These are phyloP conservation scores for Batrachochytrium dendrobatidis DNA, from an alignment of 371 early-diverging fungal genomes.

Conservation along the genomic window DNA sequence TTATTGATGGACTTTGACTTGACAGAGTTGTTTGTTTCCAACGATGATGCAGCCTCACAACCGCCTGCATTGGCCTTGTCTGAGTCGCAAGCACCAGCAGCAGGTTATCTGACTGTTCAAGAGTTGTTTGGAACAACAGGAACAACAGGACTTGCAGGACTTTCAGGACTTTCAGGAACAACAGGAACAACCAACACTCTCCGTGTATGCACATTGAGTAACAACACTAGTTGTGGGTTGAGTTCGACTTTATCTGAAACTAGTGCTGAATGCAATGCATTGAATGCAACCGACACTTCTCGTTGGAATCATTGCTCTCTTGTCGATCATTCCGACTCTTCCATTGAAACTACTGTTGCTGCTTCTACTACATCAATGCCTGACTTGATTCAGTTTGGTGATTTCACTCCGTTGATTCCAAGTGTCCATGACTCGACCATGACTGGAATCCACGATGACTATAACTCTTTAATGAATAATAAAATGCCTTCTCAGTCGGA, in stretches of 20 bases:
- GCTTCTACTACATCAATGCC: too few species aligned
- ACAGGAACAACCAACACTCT: background rate
- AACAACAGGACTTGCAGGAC: background rate
- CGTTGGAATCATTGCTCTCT: background rate
- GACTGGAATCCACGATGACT: too few species aligned
- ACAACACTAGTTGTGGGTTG: background rate
- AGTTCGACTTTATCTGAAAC: background rate
- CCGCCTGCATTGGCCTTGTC: background rate
- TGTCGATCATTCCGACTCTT: background rate
- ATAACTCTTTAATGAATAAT: too few species aligned
- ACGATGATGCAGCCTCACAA: background rate
- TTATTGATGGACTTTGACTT: background rate
- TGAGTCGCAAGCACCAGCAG: constrained; percentile 4
- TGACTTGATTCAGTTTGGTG: too few species aligned
- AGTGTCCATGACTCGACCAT: too few species aligned
- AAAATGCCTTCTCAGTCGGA: too few species aligned
- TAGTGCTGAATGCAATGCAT: background rate
- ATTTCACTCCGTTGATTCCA: too few species aligned
- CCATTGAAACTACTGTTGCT: too few species aligned
- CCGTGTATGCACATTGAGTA: background rate
- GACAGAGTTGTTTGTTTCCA: background rate
- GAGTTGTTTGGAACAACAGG: background rate
- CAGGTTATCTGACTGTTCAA: background rate
- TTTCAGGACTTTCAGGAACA: background rate
- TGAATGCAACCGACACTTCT: background rate